Base-by-base conservation (phyloP, 2,329 filamentous ascomycete species). In the Trichophyton simii region DNA sequence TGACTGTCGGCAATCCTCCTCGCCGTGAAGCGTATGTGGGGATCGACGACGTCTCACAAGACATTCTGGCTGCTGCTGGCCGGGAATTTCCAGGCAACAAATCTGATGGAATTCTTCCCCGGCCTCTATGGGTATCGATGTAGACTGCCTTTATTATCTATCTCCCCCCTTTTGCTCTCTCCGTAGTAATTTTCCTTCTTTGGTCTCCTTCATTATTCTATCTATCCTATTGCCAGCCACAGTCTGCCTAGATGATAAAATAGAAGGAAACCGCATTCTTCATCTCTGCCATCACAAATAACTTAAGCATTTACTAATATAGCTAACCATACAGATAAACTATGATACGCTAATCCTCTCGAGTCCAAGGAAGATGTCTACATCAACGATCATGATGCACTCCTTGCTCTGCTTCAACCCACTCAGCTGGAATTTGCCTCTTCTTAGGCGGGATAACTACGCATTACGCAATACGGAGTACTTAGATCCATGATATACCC, bases 1-100 rank as follows among this genome's bases (percentile, higher is more conserved):
- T 92, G 63, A 87, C 87, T 0, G 81, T 87, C 0, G 85, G 85
- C 36, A 80, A 84, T 65, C 87, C 89, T 2, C 82, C 85, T 13
- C 82, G 86, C 59, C 83, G 89, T 59, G 87, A 94, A 64, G 90
- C 94, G 6, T 96, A 95, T 68, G 86, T 96, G 22, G 88, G 88
- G 2, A 77, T 92, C 64, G 69, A 71, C 59, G 68, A 48, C 18
- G 20, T 28, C 18, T 57, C 48, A 36, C 34, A 38, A 22, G 18
- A 46, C 20, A 38, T 57, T 44, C 84, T 82, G 69, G n/a, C 34
- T 34, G 38, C 54, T 18, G 31, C 50, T 25, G 6, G 50, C n/a
- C 25, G 36, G 13, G 6, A 8, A n/a, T 5, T 22, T 22, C 9
- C 34, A 25, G 34, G 42, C 41, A 69, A 72, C 50, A 67, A 71